Evolutionary conservation across 2,329 filamentous ascomycete genomes (phyloP).

Genomic region (Aureobasidium pullulans): DNA sequence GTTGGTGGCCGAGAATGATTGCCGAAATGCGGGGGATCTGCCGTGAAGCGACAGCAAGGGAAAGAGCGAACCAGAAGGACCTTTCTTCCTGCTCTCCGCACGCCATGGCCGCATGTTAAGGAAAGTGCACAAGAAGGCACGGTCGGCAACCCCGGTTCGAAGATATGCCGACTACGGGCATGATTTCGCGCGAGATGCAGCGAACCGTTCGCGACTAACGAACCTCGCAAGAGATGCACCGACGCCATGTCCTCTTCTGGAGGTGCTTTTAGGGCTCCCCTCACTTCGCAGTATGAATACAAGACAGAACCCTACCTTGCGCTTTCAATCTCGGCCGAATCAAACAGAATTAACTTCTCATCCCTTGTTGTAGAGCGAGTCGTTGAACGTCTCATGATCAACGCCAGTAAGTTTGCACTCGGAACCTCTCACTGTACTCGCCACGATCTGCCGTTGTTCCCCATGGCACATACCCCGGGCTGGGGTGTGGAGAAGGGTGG

Average conservation of each 20-base stretch:
- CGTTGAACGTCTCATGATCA: background rate
- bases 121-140: rapidly evolving
- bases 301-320: background rate
- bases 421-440: background rate
- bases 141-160: background rate
- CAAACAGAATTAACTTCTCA: background rate
- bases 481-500: background rate
- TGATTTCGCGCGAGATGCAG: background rate
- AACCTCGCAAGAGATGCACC: conserved; percentile 2
- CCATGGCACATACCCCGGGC: background rate
- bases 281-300: background rate
- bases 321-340: too few species aligned
- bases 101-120: background rate
- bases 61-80: background rate
- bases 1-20: background rate
- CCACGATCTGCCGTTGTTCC: background rate
- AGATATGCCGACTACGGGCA: background rate
- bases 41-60: background rate
- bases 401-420: background rate
- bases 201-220: background rate
- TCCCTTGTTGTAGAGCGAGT: background rate
- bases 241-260: background rate
- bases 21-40: background rate
- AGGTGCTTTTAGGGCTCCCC: background rate
- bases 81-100: background rate